These are phyloP conservation scores for Ophiorrhiza pumila DNA, from an alignment of 257 asterid genomes.

Conservation along the genomic window DNA sequence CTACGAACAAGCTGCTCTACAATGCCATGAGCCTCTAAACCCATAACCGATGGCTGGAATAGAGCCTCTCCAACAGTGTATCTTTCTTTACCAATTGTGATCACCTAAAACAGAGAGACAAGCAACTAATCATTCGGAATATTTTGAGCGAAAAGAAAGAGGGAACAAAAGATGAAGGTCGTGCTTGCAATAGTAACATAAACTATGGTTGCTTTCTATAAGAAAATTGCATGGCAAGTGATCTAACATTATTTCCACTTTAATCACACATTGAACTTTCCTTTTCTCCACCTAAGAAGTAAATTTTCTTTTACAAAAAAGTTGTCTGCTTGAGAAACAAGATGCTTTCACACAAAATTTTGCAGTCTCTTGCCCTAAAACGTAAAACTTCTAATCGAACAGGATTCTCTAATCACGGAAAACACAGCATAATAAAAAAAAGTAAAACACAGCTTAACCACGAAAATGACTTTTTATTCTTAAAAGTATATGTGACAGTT, in stretches of 20 bases:
- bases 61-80: conserved; percentile 87
- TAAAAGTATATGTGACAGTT: neutral
- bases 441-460: too few species aligned
- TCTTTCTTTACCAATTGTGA: conserved; percentile 79
- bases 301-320: neutral
- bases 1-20: conserved; percentile 97
- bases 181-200: neutral
- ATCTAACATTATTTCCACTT: neutral
- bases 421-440: neutral
- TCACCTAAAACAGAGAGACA: conserved; percentile 47
- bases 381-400: neutral
- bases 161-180: neutral
- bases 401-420: neutral
- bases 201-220: neutral
- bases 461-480: neutral
- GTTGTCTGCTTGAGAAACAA: too few species aligned
- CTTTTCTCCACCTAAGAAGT: neutral
- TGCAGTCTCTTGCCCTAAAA: too few species aligned
- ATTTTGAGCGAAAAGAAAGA: neutral
- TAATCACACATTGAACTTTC: neutral
- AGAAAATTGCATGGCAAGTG: neutral
- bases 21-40: conserved; percentile 81
- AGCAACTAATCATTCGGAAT: neutral
- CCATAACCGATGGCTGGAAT: conserved; percentile 79
- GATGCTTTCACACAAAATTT: too few species aligned